Conservation (phyloP, 441 rosid genomes). For the Eugenia klotzschiana region DNA sequence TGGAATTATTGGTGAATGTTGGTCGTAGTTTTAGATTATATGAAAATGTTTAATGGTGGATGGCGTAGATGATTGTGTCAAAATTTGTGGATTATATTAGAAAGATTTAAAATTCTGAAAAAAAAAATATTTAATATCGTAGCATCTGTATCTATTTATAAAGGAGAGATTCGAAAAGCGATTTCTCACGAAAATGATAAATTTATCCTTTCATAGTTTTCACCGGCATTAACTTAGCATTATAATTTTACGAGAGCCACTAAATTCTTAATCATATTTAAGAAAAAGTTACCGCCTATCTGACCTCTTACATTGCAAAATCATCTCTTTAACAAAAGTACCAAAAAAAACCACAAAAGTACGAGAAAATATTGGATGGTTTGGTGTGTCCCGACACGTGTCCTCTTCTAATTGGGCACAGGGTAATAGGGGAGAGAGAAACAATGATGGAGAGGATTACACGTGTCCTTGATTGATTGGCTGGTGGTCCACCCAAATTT, state of each 20-base stretch:
- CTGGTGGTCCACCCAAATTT: no score
- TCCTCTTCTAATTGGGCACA: no score
- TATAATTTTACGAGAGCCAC: background rate
- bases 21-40: background rate
- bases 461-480: no score
- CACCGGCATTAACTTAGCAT: background rate
- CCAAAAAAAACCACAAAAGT: no score
- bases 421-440: no score
- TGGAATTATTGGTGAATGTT: background rate
- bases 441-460: no score
- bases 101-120: background rate
- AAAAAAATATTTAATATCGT: background rate
- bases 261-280: background rate
- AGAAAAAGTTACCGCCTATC: background rate
- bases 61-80: rapidly evolving
- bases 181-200: background rate
- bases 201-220: background rate
- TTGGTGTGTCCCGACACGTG: no score
- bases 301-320: background rate
- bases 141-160: rapidly evolving
- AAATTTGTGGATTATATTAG: background rate
- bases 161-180: background rate
- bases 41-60: background rate
- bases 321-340: background rate
- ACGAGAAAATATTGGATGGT: no score